Base-by-base conservation (phyloP, 1,284 basidiomycete genomes). In the Irpex sp. region DNA sequence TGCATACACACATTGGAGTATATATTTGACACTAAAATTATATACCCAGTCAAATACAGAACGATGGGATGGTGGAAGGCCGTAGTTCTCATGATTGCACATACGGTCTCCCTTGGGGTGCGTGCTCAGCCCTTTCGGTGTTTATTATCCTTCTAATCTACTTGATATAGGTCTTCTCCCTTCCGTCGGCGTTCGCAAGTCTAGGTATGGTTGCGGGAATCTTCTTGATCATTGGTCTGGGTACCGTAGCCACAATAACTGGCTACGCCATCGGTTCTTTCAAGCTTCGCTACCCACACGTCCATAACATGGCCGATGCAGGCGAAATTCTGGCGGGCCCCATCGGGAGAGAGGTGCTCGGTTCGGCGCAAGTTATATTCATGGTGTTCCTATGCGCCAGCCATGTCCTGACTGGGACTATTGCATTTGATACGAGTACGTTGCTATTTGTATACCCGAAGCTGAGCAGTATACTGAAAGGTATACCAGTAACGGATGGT, bases 281-380 rank as follows among this genome's bases (percentile, higher is more conserved):
- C 71, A 74, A 75, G 64, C 64, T 74, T 40, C 69, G 72, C 9
- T 74, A 75, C 59, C 73, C 74, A 5, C 73, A 75, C 31, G 72
- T 75, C 7, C 74, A 75, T 62, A 75, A 75, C 48, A 75, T 75
- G 74, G 74, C 74, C 31, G 85, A 85, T 65, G 82, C 83, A 15
- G 84, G 84, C 1, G 79, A 79, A 62, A 78, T 86, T 59, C 67
- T 86, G 9, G 81, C 80, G 49, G 84, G 84, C 9, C 80, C 78
- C 17, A 66, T 82, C 40, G 78, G 77, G 15, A 73, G 84, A 51
- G 83, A 85, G 64, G 70, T 85, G 5, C 75, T 85, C 37, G 77
- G 78, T 6, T 64, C 70, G 2, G 83, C 83, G 4, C 84, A 84
- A 21, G 73, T 85, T 47, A 75, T 84, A 47, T 85, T 85, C 68